Base-by-base conservation (phyloP, 768 basidiomycete genomes). In the Tylopilus vinaceipallidus region DNA sequence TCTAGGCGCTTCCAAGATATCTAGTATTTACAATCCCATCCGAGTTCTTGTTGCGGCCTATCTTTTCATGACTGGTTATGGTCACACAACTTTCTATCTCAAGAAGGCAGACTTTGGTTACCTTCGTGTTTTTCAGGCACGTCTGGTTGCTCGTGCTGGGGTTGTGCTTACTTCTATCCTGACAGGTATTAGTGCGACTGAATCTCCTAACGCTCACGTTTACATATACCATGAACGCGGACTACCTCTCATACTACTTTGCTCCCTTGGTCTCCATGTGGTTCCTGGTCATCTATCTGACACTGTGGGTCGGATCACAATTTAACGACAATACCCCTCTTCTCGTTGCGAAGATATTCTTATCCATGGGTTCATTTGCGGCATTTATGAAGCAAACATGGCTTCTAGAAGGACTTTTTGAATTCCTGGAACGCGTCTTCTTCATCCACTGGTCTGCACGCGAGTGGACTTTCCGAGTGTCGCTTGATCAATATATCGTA, bases 61-160 rank as follows among this genome's bases (percentile, higher is more conserved):
- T 65, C 75, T 94, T 16, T 95, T 93, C 71, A 91, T 95, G 91
- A 89, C 89, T 20, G 93, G 93, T 37, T 97, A 93, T 73, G 88
- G 91, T 16, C 91, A 93, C 62, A 87, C 88, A 10, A 87, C 79
- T 38, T 97, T 84, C 67, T 95, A 94, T 70, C 72, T 94, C 57
- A 89, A 87, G 66, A 95, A 95, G 66, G 88, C 84, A 17, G 90
- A 95, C 66, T 95, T 85, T 69, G 81, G 88, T 3, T 85, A 90
- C 66, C 66, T 77, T 34, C 84, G 93, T 26, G 74, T 95, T 42
- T 83, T 85, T 20, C 85, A 84, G 67, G 85, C 84, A 59, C 52
- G 74, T 6, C 35, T 23, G 27, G 37, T 36, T 9, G 52, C n/a
- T 45, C 1, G 45, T 22, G 45, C 20, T 33, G 22, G 27, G 13